Conservation (phyloP, 2,329 filamentous ascomycete species). For the Stagonosporopsis tanaceti region DNA sequence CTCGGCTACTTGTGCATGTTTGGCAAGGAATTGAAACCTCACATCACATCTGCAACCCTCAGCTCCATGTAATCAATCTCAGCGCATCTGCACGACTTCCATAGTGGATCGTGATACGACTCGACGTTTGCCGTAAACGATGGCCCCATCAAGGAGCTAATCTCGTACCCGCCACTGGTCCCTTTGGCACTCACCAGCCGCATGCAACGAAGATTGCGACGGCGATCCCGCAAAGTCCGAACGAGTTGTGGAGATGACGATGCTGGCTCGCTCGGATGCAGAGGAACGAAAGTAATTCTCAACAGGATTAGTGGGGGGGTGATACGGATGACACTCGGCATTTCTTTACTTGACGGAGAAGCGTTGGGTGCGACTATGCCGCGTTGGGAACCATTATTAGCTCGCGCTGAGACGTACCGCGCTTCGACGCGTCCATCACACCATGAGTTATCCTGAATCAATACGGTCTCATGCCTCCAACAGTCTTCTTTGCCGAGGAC, state of each 20-base stretch:
- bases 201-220: conserved; percentile 26
- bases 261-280: conserved; percentile 35
- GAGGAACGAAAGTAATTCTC: conserved; percentile 28
- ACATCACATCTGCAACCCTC: conserved; percentile 16
- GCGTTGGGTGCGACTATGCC: conserved; percentile 36
- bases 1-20: conserved; percentile 19
- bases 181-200: conserved; percentile 15
- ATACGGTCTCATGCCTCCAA: conserved; percentile 35
- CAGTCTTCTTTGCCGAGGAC: conserved; percentile 32
- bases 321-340: conserved; percentile 43
- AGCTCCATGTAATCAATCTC: conserved; percentile 9
- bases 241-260: conserved; percentile 37
- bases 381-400: conserved; percentile 44
- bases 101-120: conserved; percentile 16
- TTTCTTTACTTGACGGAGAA: conserved; percentile 27
- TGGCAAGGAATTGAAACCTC: conserved; percentile 17
- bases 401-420: conserved; percentile 47
- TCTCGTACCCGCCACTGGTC: conserved; percentile 14
- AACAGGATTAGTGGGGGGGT: conserved; percentile 32
- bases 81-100: conserved; percentile 19
- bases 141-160: conserved; percentile 22
- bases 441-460: conserved; percentile 35
- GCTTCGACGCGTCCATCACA: conserved; percentile 42
- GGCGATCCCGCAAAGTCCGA: conserved; percentile 22
- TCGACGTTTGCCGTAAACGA: conserved; percentile 18